Conservation (phyloP, 768 basidiomycete species). For the Leccinellum albellum region DNA sequence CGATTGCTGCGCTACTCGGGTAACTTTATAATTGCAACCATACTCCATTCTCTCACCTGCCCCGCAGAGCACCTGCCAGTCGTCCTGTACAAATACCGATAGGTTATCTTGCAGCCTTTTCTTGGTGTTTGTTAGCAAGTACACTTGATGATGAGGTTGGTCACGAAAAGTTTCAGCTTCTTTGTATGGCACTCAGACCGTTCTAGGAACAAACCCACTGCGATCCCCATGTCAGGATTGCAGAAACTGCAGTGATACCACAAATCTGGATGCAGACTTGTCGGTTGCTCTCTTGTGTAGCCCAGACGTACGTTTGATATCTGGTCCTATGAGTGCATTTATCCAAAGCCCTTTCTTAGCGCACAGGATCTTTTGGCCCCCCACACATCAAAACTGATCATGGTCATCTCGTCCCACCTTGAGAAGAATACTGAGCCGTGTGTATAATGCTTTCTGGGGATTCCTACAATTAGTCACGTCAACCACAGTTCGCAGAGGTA, state of each 20-base stretch:
- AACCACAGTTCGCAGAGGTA: conserved; percentile 35
- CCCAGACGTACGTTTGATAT: conserved; percentile 41
- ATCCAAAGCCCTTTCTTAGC: conserved; percentile 34
- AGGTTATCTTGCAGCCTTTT: conserved; percentile 56
- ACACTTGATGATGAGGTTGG: conserved; percentile 42
- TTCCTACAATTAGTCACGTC: conserved; percentile 5
- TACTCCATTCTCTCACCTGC: neutral
- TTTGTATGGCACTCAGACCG: conserved; percentile 2
- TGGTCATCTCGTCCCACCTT: conserved; percentile 53
- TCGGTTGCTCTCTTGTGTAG: conserved; percentile 45
- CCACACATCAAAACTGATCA: conserved; percentile 49
- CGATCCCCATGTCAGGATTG: conserved; percentile 47
- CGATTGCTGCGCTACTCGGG: conserved; percentile 56
- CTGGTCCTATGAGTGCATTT: neutral
- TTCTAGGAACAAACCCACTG: conserved; percentile 44
- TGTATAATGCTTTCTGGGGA: conserved; percentile 15
- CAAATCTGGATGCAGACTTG: conserved; percentile 54
- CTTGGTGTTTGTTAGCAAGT: conserved; percentile 46
- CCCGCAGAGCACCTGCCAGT: conserved; percentile 45
- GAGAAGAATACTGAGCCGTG: conserved; percentile 54
- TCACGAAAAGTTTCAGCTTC: neutral
- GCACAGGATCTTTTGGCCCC: conserved; percentile 52
- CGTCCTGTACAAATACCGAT: conserved; percentile 69
- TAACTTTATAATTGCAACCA: conserved; percentile 21
- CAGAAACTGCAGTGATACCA: conserved; percentile 48